Conservation (phyloP, 345 rosid genomes). For the Nephelium lappaceum region DNA sequence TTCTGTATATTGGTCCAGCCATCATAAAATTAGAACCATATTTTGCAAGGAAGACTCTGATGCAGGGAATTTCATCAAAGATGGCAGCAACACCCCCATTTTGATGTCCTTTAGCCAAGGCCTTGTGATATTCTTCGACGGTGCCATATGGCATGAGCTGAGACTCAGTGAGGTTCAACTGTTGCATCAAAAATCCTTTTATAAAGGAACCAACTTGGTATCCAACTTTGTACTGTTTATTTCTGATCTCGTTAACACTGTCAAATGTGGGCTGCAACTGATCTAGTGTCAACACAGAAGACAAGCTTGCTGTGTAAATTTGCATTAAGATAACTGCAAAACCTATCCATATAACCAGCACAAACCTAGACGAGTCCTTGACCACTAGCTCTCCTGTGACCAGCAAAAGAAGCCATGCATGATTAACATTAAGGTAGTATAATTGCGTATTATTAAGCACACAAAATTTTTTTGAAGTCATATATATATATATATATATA, state of each 20-base stretch:
- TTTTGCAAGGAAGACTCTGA: slow-evolving; percentile 10
- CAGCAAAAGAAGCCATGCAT: neutral
- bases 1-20: slow-evolving; percentile 15
- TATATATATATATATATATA: no score
- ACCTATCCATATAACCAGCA: slow-evolving; percentile 33
- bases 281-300: slow-evolving; percentile 23
- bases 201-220: slow-evolving; percentile 15
- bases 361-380: slow-evolving; percentile 25
- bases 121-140: neutral
- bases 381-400: slow-evolving; percentile 24
- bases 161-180: neutral
- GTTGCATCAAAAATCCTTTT: neutral
- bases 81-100: slow-evolving; percentile 24
- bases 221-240: slow-evolving; percentile 11
- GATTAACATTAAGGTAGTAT: no score
- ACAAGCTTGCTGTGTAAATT: slow-evolving; percentile 34
- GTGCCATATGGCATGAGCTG: neutral
- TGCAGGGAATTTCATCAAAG: slow-evolving; percentile 24
- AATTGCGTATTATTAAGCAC: no score
- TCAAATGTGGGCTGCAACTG: slow-evolving; percentile 20
- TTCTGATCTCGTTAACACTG: neutral
- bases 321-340: slow-evolving; percentile 28
- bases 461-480: no score
- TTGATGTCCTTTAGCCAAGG: slow-evolving; percentile 5
- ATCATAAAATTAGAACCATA: slow-evolving; percentile 7